Percentiles rank a stretch among this genome's conserved stretches.
These are phyloP conservation scores for Elsinoe ampelina DNA, from an alignment of 2,329 filamentous ascomycete genomes.

Conservation along the genomic window DNA sequence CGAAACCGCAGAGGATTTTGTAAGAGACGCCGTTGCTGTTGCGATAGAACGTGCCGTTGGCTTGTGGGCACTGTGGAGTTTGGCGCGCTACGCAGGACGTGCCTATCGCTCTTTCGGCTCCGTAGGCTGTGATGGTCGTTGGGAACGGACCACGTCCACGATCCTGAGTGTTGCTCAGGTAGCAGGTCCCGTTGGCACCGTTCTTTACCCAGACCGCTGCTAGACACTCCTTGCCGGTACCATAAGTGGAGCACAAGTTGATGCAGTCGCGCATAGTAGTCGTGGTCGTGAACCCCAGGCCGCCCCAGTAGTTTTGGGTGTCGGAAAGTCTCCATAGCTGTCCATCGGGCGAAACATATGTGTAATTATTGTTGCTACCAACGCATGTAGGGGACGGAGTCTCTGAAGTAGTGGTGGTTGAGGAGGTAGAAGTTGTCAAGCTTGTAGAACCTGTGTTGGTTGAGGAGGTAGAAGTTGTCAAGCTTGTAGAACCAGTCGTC, in stretches of 20 bases:
- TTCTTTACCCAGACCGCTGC: conserved; percentile 7
- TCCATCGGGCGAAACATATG: neutral
- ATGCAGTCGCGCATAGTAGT: neutral
- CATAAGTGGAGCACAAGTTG: neutral
- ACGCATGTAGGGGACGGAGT: neutral
- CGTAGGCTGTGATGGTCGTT: neutral
- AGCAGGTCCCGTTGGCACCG: neutral
- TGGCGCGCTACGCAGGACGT: neutral
- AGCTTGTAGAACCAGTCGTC: too few relatives aligned
- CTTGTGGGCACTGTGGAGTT: neutral
- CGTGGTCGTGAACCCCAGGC: neutral
- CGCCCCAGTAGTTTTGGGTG: conserved; percentile 1
- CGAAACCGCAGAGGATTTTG: neutral
- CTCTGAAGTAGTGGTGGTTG: neutral
- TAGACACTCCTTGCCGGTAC: neutral
- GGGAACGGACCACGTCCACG: neutral
- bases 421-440: too few relatives aligned
- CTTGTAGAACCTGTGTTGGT: too few relatives aligned
- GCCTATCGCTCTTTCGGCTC: neutral
- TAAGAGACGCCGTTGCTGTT: conserved; percentile 5
- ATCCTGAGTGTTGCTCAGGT: neutral
- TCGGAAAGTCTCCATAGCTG: neutral
- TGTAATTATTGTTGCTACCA: conserved; percentile 4
- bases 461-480: too few relatives aligned
- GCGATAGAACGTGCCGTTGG: neutral